phyloP scores from a whole-genome alignment of 2,329 filamentous ascomycete genomes.

The Clonostachys rosea region DNA sequence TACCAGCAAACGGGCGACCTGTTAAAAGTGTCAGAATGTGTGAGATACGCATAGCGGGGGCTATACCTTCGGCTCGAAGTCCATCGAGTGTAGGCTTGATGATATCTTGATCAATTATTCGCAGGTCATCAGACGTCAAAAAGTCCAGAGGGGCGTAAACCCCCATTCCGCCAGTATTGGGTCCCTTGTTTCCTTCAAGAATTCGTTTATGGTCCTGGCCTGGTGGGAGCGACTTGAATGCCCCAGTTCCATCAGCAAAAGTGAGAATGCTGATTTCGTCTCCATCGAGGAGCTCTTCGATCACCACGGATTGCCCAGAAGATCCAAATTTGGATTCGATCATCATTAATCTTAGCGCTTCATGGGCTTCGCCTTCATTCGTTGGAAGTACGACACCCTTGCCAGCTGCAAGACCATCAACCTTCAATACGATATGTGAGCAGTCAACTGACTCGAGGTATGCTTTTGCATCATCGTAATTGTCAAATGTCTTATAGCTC shows the following conservation, averaged over 20 bases:
- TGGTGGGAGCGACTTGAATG: slow-evolving; percentile 60
- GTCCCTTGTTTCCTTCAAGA: slow-evolving; percentile 62
- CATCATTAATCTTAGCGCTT: slow-evolving; percentile 65
- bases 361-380: slow-evolving; percentile 53
- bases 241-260: slow-evolving; percentile 57
- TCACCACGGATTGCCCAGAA: slow-evolving; percentile 66
- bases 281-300: slow-evolving; percentile 67
- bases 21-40: background rate
- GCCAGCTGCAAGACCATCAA: slow-evolving; percentile 68
- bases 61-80: slow-evolving; percentile 50
- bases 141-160: slow-evolving; percentile 65
- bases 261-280: slow-evolving; percentile 66
- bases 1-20: slow-evolving; percentile 52
- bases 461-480: slow-evolving; percentile 51
- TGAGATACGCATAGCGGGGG: background rate
- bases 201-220: slow-evolving; percentile 73
- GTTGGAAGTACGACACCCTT: slow-evolving; percentile 49
- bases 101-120: slow-evolving; percentile 53
- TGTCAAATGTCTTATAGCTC: slow-evolving; percentile 63
- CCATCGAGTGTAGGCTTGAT: slow-evolving; percentile 60
- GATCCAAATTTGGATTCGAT: slow-evolving; percentile 58
- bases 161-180: slow-evolving; percentile 74
- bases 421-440: slow-evolving; percentile 69
- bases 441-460: slow-evolving; percentile 54
- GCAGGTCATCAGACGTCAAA: slow-evolving; percentile 43